Percentiles rank a stretch among this genome's conserved stretches.
Conservation (phyloP, 768 basidiomycete species). For the Mycena chlorophos region DNA sequence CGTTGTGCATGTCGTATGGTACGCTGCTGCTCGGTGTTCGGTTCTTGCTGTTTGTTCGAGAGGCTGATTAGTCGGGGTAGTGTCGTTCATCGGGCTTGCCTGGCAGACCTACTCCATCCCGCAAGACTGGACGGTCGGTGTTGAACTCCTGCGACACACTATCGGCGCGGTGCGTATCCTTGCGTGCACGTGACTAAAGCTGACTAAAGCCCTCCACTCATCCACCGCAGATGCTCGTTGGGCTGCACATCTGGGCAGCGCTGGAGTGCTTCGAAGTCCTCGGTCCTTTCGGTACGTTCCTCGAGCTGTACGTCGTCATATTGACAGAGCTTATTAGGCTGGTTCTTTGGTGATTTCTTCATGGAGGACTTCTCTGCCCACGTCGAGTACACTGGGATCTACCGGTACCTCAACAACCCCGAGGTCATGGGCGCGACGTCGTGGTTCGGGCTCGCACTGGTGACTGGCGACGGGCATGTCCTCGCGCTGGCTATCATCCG, state of each 20-base stretch:
- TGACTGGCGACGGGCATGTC: conserved; percentile 92
- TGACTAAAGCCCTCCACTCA: conserved; percentile 13
- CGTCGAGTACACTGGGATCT: conserved; percentile 95
- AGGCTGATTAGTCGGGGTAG: conserved; percentile 39
- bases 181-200: neutral
- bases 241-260: conserved; percentile 89
- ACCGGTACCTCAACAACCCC: conserved; percentile 91
- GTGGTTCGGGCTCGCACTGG: conserved; percentile 89
- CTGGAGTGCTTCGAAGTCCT: conserved; percentile 90
- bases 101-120: conserved; percentile 91
- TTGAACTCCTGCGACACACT: conserved; percentile 84
- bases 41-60: conserved; percentile 2
- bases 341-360: conserved; percentile 99
- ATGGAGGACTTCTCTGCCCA: conserved; percentile 89
- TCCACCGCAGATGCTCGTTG: conserved; percentile 66
- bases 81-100: conserved; percentile 80
- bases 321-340: conserved; percentile 52
- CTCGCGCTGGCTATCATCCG: conserved; percentile 80
- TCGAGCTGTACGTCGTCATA: neutral
- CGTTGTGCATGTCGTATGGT: conserved; percentile 96
- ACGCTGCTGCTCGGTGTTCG: too few relatives aligned
- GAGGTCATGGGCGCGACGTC: conserved; percentile 95
- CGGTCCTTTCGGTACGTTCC: conserved; percentile 77
- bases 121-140: conserved; percentile 82
- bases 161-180: conserved; percentile 70